These are phyloP conservation scores for Exsudoporus frostii DNA, from an alignment of 768 basidiomycete genomes.

Conservation along the genomic window DNA sequence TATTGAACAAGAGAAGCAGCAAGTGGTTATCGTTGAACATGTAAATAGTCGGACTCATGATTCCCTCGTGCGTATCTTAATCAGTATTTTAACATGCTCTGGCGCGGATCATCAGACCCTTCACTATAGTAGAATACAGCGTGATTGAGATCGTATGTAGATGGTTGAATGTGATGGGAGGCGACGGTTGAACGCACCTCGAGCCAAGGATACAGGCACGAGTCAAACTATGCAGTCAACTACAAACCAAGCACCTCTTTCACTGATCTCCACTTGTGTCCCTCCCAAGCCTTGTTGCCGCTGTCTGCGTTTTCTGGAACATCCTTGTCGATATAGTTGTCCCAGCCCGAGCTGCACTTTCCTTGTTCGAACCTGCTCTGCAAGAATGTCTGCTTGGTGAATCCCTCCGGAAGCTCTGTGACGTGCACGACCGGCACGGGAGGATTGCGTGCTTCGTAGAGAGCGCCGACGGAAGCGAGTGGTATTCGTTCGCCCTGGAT, in stretches of 20 bases:
- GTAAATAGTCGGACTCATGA: background rate
- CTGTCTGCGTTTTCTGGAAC: constrained; percentile 29
- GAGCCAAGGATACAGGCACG: background rate
- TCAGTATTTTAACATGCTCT: background rate
- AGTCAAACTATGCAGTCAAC: background rate
- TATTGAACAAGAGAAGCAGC: constrained; percentile 19
- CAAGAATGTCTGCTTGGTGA: constrained; percentile 29
- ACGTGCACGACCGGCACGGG: constrained; percentile 22
- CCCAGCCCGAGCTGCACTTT: constrained; percentile 34
- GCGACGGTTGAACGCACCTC: constrained; percentile 3
- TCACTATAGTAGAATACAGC: background rate
- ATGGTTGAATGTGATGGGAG: background rate
- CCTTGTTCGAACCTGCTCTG: constrained; percentile 31
- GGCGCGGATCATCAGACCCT: background rate
- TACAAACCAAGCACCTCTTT: constrained; percentile 28
- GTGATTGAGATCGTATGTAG: background rate
- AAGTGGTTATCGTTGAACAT: constrained; percentile 18
- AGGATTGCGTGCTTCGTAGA: constrained; percentile 24
- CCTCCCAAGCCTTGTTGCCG: constrained; percentile 32
- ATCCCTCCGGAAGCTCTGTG: constrained; percentile 28
- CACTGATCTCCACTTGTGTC: constrained; percentile 32
- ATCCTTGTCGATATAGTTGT: constrained; percentile 29
- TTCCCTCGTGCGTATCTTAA: background rate
- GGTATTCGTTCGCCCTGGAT: constrained; percentile 35
- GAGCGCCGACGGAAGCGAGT: constrained; percentile 24